A percentile compares a stretch with the other conserved stretches of the same genome.
Conservation (phyloP, 2,329 filamentous ascomycete species). For the Albifimbria verrucaria region DNA sequence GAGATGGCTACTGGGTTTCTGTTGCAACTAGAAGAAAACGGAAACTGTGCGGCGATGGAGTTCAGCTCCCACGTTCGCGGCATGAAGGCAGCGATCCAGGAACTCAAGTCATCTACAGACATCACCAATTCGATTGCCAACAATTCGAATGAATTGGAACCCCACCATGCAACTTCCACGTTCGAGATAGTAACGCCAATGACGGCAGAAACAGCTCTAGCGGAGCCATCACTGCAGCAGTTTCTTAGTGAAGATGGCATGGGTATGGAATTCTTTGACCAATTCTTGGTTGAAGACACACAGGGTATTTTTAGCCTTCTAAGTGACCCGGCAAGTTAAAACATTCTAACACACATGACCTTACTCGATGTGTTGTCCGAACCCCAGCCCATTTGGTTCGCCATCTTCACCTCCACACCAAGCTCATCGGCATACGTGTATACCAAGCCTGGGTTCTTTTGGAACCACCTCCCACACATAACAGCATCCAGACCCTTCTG, state of each 20-base stretch:
- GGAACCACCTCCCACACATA: conserved; percentile 45
- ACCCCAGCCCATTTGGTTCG: conserved; percentile 32
- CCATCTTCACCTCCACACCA: conserved; percentile 37
- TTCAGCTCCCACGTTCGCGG: background rate
- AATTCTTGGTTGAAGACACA: background rate
- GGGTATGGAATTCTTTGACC: background rate
- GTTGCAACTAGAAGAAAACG: conserved; percentile 3
- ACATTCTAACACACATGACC: background rate
- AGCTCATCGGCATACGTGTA: conserved; percentile 49
- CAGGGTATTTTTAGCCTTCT: background rate
- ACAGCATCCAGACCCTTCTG: conserved; percentile 39
- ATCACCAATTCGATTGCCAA: background rate
- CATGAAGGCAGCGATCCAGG: background rate
- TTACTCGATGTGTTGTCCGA: conserved; percentile 3
- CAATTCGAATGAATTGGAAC: too few relatives aligned
- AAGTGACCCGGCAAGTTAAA: background rate
- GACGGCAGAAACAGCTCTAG: background rate
- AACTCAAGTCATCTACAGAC: background rate
- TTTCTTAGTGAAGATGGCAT: background rate
- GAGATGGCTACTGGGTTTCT: conserved; percentile 5
- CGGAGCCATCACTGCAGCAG: background rate
- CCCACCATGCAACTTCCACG: too few relatives aligned
- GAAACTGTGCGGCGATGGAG: conserved; percentile 5
- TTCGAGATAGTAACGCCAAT: background rate
- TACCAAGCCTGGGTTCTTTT: conserved; percentile 50